phyloP scores from a whole-genome alignment of 2,329 filamentous ascomycete species.

The Seiridium cupressi region DNA sequence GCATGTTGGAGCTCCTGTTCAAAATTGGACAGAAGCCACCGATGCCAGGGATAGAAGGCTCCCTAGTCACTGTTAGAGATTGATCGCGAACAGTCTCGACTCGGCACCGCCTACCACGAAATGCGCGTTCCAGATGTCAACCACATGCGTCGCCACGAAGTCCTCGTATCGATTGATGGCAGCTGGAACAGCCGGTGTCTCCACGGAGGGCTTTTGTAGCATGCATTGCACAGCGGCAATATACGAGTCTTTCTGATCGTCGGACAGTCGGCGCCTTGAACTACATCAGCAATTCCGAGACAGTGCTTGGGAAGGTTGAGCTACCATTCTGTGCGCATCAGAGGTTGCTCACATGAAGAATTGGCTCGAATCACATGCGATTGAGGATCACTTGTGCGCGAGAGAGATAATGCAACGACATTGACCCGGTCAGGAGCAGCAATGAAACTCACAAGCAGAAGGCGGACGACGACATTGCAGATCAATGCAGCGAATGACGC shows the following conservation, averaged over 20 bases:
- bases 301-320: not conserved
- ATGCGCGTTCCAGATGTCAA: conserved; percentile 18
- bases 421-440: not conserved
- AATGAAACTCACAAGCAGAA: not conserved
- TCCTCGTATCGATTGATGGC: conserved; percentile 21
- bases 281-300: not conserved
- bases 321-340: not conserved
- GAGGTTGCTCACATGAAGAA: not conserved
- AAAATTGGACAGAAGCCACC: conserved; percentile 14
- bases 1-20: conserved; percentile 22
- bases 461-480: not conserved
- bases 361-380: not conserved
- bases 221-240: conserved; percentile 11
- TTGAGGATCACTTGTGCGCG: not conserved
- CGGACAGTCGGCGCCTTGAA: conserved; percentile 5
- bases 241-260: conserved; percentile 8
- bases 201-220: conserved; percentile 4
- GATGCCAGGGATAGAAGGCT: conserved; percentile 11
- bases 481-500: not conserved
- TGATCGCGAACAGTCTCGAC: not conserved
- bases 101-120: conserved; percentile 13
- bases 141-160: conserved; percentile 23
- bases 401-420: not conserved
- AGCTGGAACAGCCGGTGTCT: conserved; percentile 11
- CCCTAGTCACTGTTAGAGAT: not conserved